Base-by-base conservation (phyloP, 1,284 basidiomycete genomes). In the Leucoagaricus sp. region DNA sequence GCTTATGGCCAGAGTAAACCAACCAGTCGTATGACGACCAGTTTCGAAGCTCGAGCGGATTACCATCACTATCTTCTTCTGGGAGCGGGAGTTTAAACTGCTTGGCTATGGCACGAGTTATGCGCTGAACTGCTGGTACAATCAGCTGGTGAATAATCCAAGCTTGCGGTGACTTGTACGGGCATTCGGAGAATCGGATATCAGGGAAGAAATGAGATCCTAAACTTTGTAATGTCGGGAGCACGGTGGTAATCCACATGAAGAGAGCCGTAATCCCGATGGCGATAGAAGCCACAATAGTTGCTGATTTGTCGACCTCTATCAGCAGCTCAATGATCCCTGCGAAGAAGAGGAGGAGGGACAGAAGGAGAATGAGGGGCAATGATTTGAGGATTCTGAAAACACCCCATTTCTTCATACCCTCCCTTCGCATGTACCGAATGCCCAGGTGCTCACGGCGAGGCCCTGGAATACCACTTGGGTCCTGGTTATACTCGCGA, bases 301-400 rank as follows among this genome's bases (percentile, higher is more conserved):
- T 61, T 4, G 64, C 61, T 5, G 56, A 45, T 15, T 33, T 29
- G 45, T 67, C 56, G 15, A 66, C 33, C 1, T 45, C 42, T 56
- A 60, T 64, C 17, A 67, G 51, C 9, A 67, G 61, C 19, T 67
- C 64, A n/a, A 62, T 41, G 6, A 67, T 21, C 6, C 67, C 67
- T 28, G 58, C 58, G n/a, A 69, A 62, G 51, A 67, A 69, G 6
- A 69, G 57, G n/a, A 65, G 58, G 1, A 69, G 56, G 3, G 65
- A 54, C 6, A 53, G 36, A 25, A 65, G 65, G 7, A 69, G 61
- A 7, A 66, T 58, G 4, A 69, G 45, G 2, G 66, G 66, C n/a
- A 69, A 59, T 2, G 58, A 34, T 3, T 57, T 58, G 23, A 69
- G 60, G 13, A 67, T 60, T 17, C 59, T 49, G 2, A 61, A 61